phyloP scores from a whole-genome alignment of 306 rosid species.

The Inga laurina region DNA sequence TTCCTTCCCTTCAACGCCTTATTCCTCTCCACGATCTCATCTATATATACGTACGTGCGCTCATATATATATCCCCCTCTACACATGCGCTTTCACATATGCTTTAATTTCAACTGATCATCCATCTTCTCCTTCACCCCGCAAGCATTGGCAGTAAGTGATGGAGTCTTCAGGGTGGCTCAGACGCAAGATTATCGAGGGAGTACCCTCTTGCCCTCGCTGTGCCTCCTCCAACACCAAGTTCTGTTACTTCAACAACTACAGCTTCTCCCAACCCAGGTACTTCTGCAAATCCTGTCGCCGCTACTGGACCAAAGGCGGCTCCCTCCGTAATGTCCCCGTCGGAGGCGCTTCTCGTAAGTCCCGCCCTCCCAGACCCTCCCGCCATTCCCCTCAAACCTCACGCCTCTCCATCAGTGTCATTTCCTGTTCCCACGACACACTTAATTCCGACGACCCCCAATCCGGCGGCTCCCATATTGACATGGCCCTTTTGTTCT shows the following conservation, averaged over 20 bases:
- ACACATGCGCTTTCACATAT: neutral
- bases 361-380: slow-evolving; percentile 48
- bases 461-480: slow-evolving; percentile 40
- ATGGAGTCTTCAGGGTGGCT: neutral
- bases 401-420: neutral
- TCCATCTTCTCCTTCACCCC: neutral
- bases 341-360: slow-evolving; percentile 84
- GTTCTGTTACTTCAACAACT: slow-evolving; percentile 96
- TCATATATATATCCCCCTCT: neutral
- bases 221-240: slow-evolving; percentile 90
- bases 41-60: no score
- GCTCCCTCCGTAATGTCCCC: slow-evolving; percentile 78
- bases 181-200: neutral
- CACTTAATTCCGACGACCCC: neutral
- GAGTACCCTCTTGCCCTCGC: slow-evolving; percentile 80
- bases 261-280: slow-evolving; percentile 90
- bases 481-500: slow-evolving; percentile 77
- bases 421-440: neutral
- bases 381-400: neutral
- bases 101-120: neutral
- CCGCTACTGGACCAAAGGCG: slow-evolving; percentile 98
- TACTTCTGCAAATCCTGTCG: slow-evolving; percentile 87
- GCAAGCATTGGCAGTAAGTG: neutral
- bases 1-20: neutral
- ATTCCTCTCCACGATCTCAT: neutral